A percentile compares a stretch with the other conserved stretches of the same genome.
These are phyloP conservation scores for Coemansia sp. DNA, from an alignment of 192 early-diverging fungal species.

Conservation along the genomic window DNA sequence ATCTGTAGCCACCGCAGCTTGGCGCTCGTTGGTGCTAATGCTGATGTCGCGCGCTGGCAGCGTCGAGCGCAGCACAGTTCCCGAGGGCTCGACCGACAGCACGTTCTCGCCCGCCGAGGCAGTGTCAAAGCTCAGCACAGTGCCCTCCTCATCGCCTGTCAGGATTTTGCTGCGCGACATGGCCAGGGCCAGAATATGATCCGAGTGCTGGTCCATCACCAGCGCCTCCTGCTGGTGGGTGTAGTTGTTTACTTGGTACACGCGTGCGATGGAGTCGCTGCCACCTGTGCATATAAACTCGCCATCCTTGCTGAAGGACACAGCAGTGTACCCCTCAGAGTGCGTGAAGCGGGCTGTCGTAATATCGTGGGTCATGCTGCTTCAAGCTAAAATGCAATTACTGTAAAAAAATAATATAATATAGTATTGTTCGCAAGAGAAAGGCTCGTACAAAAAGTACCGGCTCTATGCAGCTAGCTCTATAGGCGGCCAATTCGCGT, in stretches of 20 bases:
- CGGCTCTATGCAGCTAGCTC: too few species aligned
- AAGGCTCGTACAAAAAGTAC: too few species aligned
- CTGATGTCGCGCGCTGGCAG: slow-evolving; percentile 47
- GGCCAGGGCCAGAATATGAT: slow-evolving; percentile 25
- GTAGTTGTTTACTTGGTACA: slow-evolving; percentile 21
- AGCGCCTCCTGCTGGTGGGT: slow-evolving; percentile 44
- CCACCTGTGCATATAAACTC: slow-evolving; percentile 41
- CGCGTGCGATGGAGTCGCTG: slow-evolving; percentile 41
- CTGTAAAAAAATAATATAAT: background rate
- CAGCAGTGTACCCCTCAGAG: slow-evolving; percentile 43
- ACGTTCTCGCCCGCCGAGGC: slow-evolving; percentile 1
- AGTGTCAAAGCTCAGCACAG: slow-evolving; percentile 33
- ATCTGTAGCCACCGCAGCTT: slow-evolving; percentile 46
- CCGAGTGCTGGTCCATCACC: slow-evolving; percentile 45
- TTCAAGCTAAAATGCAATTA: background rate
- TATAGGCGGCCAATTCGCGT: too few species aligned
- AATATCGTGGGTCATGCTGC: slow-evolving; percentile 12
- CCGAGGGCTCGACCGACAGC: slow-evolving; percentile 21
- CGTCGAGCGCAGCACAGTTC: slow-evolving; percentile 37
- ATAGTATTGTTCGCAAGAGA: background rate
- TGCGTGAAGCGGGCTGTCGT: slow-evolving; percentile 38
- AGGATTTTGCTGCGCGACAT: slow-evolving; percentile 32
- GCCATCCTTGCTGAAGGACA: slow-evolving; percentile 27
- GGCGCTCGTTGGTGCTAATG: slow-evolving; percentile 35
- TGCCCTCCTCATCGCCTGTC: slow-evolving; percentile 43